phyloP scores from a whole-genome alignment of 805 yeast genomes.

The Candida mattraensis region DNA sequence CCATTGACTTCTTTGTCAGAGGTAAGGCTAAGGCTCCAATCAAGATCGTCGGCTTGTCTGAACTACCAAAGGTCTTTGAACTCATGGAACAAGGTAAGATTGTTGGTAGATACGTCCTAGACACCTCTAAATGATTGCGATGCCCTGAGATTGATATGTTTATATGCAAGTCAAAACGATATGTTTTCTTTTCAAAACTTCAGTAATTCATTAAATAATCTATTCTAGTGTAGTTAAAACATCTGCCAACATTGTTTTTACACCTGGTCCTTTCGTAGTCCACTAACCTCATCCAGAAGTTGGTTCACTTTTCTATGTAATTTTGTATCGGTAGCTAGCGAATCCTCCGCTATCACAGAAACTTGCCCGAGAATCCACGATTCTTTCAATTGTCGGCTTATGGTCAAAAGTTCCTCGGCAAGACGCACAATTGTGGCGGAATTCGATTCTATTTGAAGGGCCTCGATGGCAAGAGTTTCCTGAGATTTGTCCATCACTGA shows the following conservation, averaged over 20 bases:
- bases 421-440: conserved; percentile 50
- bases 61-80: conserved; percentile 65
- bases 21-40: conserved; percentile 66
- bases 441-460: conserved; percentile 54
- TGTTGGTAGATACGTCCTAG: conserved; percentile 88
- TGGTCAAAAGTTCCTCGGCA: conserved; percentile 50
- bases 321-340: conserved; percentile 21
- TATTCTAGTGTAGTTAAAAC: too few relatives aligned
- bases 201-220: too few relatives aligned
- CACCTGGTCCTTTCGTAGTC: conserved; percentile 19
- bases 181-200: too few relatives aligned
- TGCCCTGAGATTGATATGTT: too few relatives aligned
- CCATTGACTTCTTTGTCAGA: conserved; percentile 67
- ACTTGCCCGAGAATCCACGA: conserved; percentile 59
- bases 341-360: conserved; percentile 31
- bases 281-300: conserved; percentile 36
- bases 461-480: conserved; percentile 48
- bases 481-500: conserved; percentile 33
- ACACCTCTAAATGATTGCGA: conserved; percentile 60
- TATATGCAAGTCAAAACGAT: too few relatives aligned
- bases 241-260: too few relatives aligned
- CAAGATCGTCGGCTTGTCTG: conserved; percentile 74
- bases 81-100: conserved; percentile 86
- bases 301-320: conserved; percentile 34
- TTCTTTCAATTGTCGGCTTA: conserved; percentile 51